Base-by-base conservation (phyloP, 2,329 filamentous ascomycete genomes). In the Pseudogymnoascus verrucosus region DNA sequence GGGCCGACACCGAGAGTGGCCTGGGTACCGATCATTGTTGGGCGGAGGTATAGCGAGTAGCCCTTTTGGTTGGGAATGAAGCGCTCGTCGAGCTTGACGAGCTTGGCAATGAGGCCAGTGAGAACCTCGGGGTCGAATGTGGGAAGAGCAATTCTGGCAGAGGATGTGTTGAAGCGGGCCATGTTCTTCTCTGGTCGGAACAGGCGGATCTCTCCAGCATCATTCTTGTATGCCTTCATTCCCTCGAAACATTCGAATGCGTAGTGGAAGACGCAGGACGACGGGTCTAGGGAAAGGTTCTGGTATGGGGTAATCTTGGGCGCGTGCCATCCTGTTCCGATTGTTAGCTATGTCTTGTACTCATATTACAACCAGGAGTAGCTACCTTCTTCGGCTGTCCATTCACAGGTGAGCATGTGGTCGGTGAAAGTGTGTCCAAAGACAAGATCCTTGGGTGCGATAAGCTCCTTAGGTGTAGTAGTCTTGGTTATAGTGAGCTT, bases 141-240 rank as follows among this genome's bases (percentile, higher is more conserved):
- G 44, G 95, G 95, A 68, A 99, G 82, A 11, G 95, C 93, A 78
- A 99, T 98, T 68, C 95, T 90, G 40, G 90, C 86, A 60, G 90
- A 86, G 2, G 93, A 97, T 76, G 89, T 91, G 82, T 98, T 99
- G 77, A 99, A 79, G 66, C 95, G 89, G 68, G 82, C 87, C 93
- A 98, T 98, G 82, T 99, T 99, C 84, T 86, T 95, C 76, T 96
- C 89, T 1, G 95, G 95, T 36, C 95, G 86, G 84, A 99, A 99
- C 63, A 99, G 82, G 63, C 93, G 88, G 69, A 96, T 85, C 65
- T 87, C 79, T 70, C 91, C 91, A 47, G 85, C 75, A 71, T 83
- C 85, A 79, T 96, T 91, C 78, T 93, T 96, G 84, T 99, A 99
- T 65, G 95, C 95, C 82, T 99, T 99, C 92, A 98, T 96, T 70